A percentile compares a stretch with the other conserved stretches of the same genome.
These are phyloP conservation scores for Phytophthora rubi DNA, from an alignment of 352 stramenopile genomes.

Conservation along the genomic window DNA sequence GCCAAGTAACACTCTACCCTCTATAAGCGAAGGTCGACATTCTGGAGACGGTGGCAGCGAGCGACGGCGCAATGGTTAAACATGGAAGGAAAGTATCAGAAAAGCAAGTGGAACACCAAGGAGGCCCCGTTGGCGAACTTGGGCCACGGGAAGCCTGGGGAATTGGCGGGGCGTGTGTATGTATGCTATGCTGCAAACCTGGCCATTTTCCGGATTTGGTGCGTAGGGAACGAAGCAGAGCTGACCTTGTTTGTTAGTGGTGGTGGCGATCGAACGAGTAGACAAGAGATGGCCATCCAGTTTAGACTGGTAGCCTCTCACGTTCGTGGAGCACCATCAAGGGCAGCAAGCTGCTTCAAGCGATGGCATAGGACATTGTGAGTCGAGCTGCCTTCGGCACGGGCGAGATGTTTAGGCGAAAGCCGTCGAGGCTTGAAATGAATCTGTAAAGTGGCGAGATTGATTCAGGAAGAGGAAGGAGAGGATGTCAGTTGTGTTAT, in stretches of 20 bases:
- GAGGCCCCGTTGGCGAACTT: slow-evolving; percentile 35
- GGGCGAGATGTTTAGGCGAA: slow-evolving; percentile 30
- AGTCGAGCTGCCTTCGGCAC: slow-evolving; percentile 36
- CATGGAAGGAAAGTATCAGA: slow-evolving; percentile 36
- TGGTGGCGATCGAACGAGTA: slow-evolving; percentile 34
- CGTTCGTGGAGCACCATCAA: slow-evolving; percentile 33
- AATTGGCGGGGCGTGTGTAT: slow-evolving; percentile 29
- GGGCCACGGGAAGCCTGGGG: slow-evolving; percentile 40
- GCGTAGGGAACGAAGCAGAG: slow-evolving; percentile 31
- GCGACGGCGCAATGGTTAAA: slow-evolving; percentile 27
- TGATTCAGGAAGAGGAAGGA: slow-evolving; percentile 33
- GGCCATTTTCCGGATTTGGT: slow-evolving; percentile 29
- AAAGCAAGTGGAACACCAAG: slow-evolving; percentile 27
- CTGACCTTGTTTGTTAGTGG: slow-evolving; percentile 44
- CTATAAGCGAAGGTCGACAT: slow-evolving; percentile 43
- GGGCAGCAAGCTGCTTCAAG: slow-evolving; percentile 37
- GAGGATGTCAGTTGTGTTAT: slow-evolving; percentile 45
- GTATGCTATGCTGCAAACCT: slow-evolving; percentile 32
- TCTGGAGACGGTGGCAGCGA: slow-evolving; percentile 26
- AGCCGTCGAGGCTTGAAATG: slow-evolving; percentile 37
- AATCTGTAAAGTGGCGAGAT: slow-evolving; percentile 53
- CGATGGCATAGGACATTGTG: slow-evolving; percentile 39
- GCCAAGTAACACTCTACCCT: slow-evolving; percentile 69
- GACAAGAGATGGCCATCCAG: slow-evolving; percentile 28
- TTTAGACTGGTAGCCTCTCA: slow-evolving; percentile 32